Conservation (phyloP, 2,329 filamentous ascomycete genomes). For the Monilinia aucupariae region DNA sequence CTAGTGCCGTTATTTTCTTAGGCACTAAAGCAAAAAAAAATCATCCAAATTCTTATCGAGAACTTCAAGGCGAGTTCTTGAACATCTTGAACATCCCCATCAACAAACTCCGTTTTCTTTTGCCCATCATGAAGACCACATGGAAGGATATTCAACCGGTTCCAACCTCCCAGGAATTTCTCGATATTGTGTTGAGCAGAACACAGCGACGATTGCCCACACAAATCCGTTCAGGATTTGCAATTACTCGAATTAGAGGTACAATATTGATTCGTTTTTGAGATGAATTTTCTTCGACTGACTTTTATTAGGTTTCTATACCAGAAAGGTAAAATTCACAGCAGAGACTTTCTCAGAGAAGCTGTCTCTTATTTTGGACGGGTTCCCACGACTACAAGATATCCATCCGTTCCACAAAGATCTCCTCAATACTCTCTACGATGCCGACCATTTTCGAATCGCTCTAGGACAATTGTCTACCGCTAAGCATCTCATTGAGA, state of each 20-base stretch:
- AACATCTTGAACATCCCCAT: constrained; percentile 13
- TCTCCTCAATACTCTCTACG: constrained; percentile 94
- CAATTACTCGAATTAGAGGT: constrained; percentile 85
- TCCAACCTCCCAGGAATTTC: constrained; percentile 88
- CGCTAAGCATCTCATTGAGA: constrained; percentile 94
- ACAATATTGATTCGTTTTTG: constrained; percentile 20
- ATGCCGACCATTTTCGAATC: constrained; percentile 96
- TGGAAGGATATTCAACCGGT: constrained; percentile 81
- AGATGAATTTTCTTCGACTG: constrained; percentile 7
- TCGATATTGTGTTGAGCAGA: constrained; percentile 92
- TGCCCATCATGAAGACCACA: constrained; percentile 52
- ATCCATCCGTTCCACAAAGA: constrained; percentile 87
- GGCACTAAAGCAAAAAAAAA: constrained; percentile 17
- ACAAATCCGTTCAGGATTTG: constrained; percentile 92
- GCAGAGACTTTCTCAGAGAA: constrained; percentile 96
- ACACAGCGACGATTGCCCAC: constrained; percentile 91
- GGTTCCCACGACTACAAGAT: constrained; percentile 86
- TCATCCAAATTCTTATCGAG: constrained; percentile 19
- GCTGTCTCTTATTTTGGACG: constrained; percentile 81
- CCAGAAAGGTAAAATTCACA: constrained; percentile 96
- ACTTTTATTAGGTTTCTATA: constrained; percentile 72
- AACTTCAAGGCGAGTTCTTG: constrained; percentile 16
- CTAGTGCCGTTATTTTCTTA: constrained; percentile 13
- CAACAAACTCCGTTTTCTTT: neutral
- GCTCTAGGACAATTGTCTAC: constrained; percentile 94